Evolutionary conservation across 345 rosid species (phyloP), one percentile per base, ranked within the genome.

Genomic region (Eucalyptus urophylla): DNA sequence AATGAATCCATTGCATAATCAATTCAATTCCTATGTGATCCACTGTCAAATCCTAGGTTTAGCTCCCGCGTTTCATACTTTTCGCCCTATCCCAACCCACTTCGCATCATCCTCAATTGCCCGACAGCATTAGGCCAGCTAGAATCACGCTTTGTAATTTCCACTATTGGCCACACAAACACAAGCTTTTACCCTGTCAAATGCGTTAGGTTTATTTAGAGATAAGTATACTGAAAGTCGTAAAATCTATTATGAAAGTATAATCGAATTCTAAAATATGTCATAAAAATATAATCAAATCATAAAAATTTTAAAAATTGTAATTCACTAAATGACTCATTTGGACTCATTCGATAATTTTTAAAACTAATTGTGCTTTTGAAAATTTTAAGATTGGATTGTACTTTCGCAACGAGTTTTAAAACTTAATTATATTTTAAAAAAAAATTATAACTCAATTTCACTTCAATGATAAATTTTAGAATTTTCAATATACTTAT

Each of bases 181-280:
- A 8, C 14, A 33, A 33, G 11, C 24, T 69, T 16, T 69, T 33
- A 33, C 44, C 44, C 11, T 2, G 1, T 9, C 40, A 33, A 67
- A 17, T 33, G 44, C 7, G 7, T 69, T 33, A 33, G 44, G 44
- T 33, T 17, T 16, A 56, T 24, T 9, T 24, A 56, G 3, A 19
- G 6, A 24, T 5, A 8, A 22, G 1, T 10, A 24, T 24, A 24
- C 0, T 3, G 0, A 56, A 56, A 24, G 1, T 56, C 6, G 0
- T 56, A 24, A 56, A 56, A 24, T 56, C 24, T 22, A 56, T 9
- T 3, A 9, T 0, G 1, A 24, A 56, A 54, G 0, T 24, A 56
- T 16, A 56, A 56, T 24, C 3, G 29, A 56, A 0, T 24, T 24
- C 3, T 56, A 56, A 22, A 56, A 56, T 0, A 56, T 10, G 3